Evolutionary conservation across 257 asterid genomes (phyloP).

Genomic region (Lantana camara): DNA sequence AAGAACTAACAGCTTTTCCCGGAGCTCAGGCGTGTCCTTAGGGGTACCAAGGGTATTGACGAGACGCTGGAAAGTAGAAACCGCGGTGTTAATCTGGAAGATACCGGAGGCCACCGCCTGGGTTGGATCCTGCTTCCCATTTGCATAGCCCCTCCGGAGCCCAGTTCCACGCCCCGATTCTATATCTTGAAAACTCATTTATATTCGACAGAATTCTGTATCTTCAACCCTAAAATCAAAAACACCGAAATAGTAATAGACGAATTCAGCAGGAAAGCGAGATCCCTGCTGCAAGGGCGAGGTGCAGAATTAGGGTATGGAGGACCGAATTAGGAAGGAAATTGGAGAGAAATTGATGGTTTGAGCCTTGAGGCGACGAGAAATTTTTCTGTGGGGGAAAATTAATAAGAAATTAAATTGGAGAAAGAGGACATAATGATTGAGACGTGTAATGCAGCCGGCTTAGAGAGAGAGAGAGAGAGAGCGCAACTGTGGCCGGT

Average conservation of each 20-base stretch:
- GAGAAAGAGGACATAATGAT: too few species aligned
- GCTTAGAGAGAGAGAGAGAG: too few species aligned
- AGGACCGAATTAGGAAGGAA: too few species aligned
- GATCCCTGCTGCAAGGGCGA: too few species aligned
- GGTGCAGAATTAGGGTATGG: too few species aligned
- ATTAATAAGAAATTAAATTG: too few species aligned
- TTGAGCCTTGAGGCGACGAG: too few species aligned
- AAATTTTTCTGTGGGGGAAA: too few species aligned
- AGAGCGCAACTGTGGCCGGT: too few species aligned
- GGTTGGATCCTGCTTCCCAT: conserved; percentile 85
- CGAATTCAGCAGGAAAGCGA: not conserved
- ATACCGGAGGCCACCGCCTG: conserved; percentile 94
- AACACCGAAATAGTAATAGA: conserved; percentile 24
- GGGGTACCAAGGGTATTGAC: conserved; percentile 96
- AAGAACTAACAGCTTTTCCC: conserved; percentile 82
- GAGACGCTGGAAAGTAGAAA: conserved; percentile 87
- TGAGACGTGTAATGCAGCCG: too few species aligned
- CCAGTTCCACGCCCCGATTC: conserved; percentile 81
- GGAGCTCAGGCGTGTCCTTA: conserved; percentile 93
- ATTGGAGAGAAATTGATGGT: too few species aligned
- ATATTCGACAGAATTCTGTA: conserved; percentile 5
- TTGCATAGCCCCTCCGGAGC: conserved; percentile 49
- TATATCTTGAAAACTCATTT: conserved; percentile 93
- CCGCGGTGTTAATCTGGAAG: conserved; percentile 89
- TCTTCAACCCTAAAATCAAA: conserved; percentile 25